These are phyloP conservation scores for Parastagonospora avenae DNA, from an alignment of 2,329 filamentous ascomycete genomes.

Conservation along the genomic window DNA sequence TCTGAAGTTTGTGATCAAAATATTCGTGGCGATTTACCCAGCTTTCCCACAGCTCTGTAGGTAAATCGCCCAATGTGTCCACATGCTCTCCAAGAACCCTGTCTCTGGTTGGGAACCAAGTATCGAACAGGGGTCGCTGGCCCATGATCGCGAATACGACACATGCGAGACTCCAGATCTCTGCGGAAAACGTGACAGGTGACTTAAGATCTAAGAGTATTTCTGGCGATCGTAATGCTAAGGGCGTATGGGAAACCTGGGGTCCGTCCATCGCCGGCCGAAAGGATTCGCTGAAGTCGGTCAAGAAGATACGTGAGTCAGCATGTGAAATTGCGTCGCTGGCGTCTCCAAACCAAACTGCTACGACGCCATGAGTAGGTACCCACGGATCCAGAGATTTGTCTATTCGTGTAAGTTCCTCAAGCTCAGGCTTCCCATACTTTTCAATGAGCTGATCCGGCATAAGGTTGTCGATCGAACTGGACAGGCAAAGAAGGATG, in stretches of 20 bases:
- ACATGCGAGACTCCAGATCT: conserved; percentile 13
- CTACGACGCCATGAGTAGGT: conserved; percentile 13
- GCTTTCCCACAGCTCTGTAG: conserved; percentile 7
- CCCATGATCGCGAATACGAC: conserved; percentile 9
- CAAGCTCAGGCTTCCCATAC: conserved; percentile 10
- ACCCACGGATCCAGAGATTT: conserved; percentile 14
- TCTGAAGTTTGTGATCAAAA: conserved; percentile 11
- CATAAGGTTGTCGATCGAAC: conserved; percentile 7
- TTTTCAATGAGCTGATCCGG: conserved; percentile 11
- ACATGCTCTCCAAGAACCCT: conserved; percentile 10
- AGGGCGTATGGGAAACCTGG: conserved; percentile 6
- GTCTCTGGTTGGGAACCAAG: conserved; percentile 6
- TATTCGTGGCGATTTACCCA: conserved; percentile 4
- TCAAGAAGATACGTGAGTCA: conserved; percentile 10
- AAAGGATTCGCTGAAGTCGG: conserved; percentile 16
- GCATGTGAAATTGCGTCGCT: conserved; percentile 6
- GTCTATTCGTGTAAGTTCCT: conserved; percentile 7
- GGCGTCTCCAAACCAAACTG: conserved; percentile 10
- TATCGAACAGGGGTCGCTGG: conserved; percentile 3
- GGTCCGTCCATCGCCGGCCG: conserved; percentile 5
- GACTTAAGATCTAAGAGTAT: conserved; percentile 2
- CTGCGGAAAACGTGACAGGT: conserved; percentile 5
- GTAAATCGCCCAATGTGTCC: conserved; percentile 6
- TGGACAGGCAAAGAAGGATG: conserved; percentile 11
- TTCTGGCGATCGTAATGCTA: conserved; percentile 5